These are phyloP conservation scores for Rhizomucor miehei DNA, from an alignment of 371 early-diverging fungal genomes.

Conservation along the genomic window DNA sequence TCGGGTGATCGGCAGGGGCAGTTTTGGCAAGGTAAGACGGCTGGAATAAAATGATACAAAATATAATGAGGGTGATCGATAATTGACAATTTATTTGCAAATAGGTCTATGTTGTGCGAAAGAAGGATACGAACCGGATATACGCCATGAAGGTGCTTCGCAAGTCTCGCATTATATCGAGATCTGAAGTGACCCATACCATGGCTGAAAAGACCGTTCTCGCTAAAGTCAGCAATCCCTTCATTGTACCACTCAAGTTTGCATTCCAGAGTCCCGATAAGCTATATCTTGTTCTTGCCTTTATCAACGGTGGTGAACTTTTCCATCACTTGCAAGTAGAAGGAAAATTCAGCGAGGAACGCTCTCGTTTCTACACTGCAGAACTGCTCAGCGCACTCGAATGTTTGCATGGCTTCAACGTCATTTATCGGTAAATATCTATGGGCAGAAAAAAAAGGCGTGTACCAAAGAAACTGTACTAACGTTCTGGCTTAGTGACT, in stretches of 20 bases:
- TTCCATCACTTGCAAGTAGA: conserved; percentile 87
- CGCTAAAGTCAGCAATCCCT: conserved; percentile 82
- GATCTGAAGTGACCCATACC: conserved; percentile 85
- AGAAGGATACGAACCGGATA: conserved; percentile 90
- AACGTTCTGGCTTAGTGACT: conserved; percentile 56
- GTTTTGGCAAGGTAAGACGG: conserved; percentile 85
- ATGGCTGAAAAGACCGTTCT: conserved; percentile 90
- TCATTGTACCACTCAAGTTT: conserved; percentile 85
- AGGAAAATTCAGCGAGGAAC: conserved; percentile 68
- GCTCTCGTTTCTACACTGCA: conserved; percentile 71
- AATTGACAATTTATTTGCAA: neutral
- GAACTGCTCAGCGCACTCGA: conserved; percentile 81
- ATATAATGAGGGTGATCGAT: neutral
- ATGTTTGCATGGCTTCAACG: conserved; percentile 85
- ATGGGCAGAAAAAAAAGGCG: neutral
- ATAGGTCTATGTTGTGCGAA: conserved; percentile 91
- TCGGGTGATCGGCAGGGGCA: conserved; percentile 94
- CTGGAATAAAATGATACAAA: neutral
- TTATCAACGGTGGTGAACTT: conserved; percentile 93
- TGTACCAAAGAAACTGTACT: neutral
- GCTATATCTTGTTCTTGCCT: conserved; percentile 88
- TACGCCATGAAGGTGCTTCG: conserved; percentile 97
- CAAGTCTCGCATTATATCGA: conserved; percentile 92
- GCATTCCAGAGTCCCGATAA: conserved; percentile 87
- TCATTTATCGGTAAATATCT: conserved; percentile 69